Conservation (phyloP, 257 asterid genomes). For the Solanum habrochaites region DNA sequence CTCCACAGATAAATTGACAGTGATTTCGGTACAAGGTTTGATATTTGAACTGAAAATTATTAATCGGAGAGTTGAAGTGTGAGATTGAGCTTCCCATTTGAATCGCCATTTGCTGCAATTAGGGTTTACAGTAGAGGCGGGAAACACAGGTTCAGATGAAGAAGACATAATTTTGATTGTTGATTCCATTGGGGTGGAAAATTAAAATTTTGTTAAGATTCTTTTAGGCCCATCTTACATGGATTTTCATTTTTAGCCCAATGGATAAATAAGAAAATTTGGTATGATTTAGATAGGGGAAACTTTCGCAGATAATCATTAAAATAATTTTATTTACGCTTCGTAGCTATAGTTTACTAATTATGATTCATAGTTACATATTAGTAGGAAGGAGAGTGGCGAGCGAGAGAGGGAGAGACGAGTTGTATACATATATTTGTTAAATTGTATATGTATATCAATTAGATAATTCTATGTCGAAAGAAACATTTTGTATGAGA, state of each 20-base stretch:
- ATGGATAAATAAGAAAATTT: neutral
- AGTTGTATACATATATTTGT: no score
- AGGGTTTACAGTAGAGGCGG: constrained; percentile 6
- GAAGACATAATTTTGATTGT: neutral
- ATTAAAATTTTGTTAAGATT: neutral
- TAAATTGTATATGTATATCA: neutral
- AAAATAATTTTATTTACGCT: neutral
- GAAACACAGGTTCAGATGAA: constrained; percentile 2
- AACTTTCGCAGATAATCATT: neutral
- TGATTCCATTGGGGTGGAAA: neutral
- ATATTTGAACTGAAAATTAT: constrained; percentile 28
- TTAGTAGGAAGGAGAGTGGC: neutral
- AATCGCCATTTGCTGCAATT: constrained; percentile 36
- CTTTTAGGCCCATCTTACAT: neutral
- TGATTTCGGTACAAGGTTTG: constrained; percentile 37
- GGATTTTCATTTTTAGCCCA: neutral
- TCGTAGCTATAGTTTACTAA: no score
- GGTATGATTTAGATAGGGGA: neutral
- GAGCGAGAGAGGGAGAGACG: no score
- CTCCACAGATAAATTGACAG: constrained; percentile 23
- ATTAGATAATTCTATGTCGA: no score
- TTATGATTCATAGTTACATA: no score
- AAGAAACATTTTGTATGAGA: no score
- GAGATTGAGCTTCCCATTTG: constrained; percentile 69
- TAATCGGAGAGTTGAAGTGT: constrained; percentile 42